Percentiles rank a stretch among this genome's conserved stretches.
phyloP scores from a whole-genome alignment of 441 rosid species.

The Erysimum cheiri region DNA sequence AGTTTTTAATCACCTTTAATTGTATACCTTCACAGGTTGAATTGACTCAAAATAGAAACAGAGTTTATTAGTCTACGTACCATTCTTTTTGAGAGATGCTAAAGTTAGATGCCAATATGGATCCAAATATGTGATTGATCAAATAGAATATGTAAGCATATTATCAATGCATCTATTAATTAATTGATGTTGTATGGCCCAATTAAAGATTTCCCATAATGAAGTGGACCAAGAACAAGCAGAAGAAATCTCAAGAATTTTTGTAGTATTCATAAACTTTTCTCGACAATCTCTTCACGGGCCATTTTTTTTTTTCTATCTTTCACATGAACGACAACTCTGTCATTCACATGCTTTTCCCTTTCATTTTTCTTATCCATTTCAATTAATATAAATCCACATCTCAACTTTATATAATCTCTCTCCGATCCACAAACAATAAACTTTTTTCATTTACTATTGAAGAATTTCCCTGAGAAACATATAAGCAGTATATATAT shows the following conservation, averaged over 20 bases:
- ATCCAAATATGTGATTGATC: constrained; percentile 24
- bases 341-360: constrained; percentile 46
- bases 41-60: neutral
- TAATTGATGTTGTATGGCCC: constrained; percentile 30
- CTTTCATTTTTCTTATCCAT: constrained; percentile 34
- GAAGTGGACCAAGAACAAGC: constrained; percentile 44
- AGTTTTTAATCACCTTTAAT: too few species aligned
- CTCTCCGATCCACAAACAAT: constrained; percentile 11
- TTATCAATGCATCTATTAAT: constrained; percentile 16
- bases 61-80: neutral
- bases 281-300: constrained; percentile 49
- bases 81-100: constrained; percentile 7
- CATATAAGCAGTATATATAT: neutral
- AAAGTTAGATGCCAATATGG: constrained; percentile 10
- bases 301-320: constrained; percentile 28
- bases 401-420: constrained; percentile 9
- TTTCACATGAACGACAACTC: constrained; percentile 48
- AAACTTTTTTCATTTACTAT: neutral
- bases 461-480: constrained; percentile 10
- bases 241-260: constrained; percentile 35
- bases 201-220: constrained; percentile 39
- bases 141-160: constrained; percentile 14
- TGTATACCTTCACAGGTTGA: neutral
- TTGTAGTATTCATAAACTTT: constrained; percentile 41
- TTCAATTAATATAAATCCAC: constrained; percentile 25